Evolutionary conservation across 73 alveolate genomes (phyloP).

Genomic region (Paramecium biaurelia): DNA sequence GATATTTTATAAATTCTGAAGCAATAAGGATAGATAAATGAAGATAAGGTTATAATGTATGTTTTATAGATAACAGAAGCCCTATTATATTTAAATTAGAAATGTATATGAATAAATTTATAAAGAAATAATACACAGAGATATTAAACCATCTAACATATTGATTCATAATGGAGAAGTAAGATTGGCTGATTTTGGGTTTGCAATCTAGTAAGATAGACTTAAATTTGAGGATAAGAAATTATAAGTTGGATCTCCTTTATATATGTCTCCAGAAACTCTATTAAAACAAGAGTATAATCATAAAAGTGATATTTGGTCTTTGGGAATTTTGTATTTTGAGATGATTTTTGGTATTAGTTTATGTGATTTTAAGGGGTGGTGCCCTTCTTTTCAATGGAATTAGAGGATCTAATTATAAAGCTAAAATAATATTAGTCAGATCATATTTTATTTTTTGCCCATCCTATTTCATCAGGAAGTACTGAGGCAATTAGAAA

Average conservation of each 20-base stretch:
- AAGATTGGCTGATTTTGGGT: slow-evolving; percentile 64
- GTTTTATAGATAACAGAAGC: slow-evolving; percentile 23
- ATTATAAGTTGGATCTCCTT: slow-evolving; percentile 40
- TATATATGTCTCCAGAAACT: slow-evolving; percentile 53
- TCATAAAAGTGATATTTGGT: slow-evolving; percentile 12
- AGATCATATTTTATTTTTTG: neutral
- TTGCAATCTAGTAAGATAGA: slow-evolving; percentile 7
- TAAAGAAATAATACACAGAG: slow-evolving; percentile 55
- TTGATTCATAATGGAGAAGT: slow-evolving; percentile 44
- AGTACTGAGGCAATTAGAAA: slow-evolving; percentile 14
- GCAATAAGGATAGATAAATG: neutral
- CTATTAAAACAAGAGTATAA: neutral
- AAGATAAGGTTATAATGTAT: neutral
- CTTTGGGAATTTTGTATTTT: neutral
- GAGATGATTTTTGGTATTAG: neutral
- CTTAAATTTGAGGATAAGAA: neutral
- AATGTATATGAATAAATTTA: neutral
- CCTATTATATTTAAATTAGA: neutral
- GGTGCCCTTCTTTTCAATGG: slow-evolving; percentile 50
- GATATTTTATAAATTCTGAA: neutral
- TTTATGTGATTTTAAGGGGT: neutral
- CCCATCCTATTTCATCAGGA: neutral
- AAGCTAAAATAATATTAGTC: neutral
- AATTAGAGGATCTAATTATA: neutral
- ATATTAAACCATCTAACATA: slow-evolving; percentile 57